Evolutionary conservation across 495 filamentous ascomycete genomes (phyloP), one percentile per base, ranked within the genome.

Genomic region (Chaetomidium leptoderma): DNA sequence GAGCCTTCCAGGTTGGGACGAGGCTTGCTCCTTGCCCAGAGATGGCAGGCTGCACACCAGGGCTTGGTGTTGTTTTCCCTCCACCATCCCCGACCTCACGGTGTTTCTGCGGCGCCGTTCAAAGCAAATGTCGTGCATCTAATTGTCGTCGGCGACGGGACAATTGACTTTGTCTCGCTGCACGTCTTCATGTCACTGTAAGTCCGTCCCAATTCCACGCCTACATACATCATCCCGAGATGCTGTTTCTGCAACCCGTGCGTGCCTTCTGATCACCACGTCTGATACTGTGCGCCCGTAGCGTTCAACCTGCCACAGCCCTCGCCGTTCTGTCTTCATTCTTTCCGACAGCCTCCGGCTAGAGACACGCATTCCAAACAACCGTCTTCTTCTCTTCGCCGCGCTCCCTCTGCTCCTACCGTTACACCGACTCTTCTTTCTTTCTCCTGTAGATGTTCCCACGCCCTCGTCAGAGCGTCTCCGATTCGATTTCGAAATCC

Each of bases 141-240:
- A 55, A 63, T 55, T 53, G 59, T 65, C 47, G 7, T 35, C 48
- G 32, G 27, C 45, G 45, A 50, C 49, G 58, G 57, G 64, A 43
- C 66, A 67, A 67, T 66, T 65, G 64, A 59, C 47, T 62, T 64
- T 66, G 64, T 67, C 66, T 62, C 49, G 50, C 40, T 56, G 56
- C 50, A 55, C 50, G 27, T 57, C 55, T 66, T 66, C 54, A 62
- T 63, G 67, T 70, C 67, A 59, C 64, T 70, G 67, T 67, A 65
- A 69, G 66, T 58, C 43, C 40, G 0, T 9, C 13, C 17, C 11
- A 5, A 13, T 52, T 29, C n/a, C 17, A 16, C 39, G 17, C 30
- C 39, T 33, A 8, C 27, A 21, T 23, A n/a, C 44, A 45, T 44
- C 40, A 40, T 37, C 19, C 30, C 36, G 32, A 5, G 9, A 21